Conservation (phyloP, 1,139 yeast species). For the Saccharomycopsis hybrid region DNA sequence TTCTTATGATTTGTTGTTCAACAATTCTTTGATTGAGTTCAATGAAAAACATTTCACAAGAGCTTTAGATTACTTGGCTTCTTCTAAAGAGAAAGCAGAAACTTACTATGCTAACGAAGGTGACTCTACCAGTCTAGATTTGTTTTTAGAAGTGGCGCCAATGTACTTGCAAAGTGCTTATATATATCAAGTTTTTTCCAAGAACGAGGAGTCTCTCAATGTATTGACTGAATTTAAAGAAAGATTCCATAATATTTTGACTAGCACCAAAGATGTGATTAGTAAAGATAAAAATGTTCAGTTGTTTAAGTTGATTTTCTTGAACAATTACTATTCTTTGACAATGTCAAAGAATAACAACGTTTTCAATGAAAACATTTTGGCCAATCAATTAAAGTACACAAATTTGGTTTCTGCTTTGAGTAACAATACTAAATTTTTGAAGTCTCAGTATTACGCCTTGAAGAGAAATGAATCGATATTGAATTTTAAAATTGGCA, state of each 20-base stretch:
- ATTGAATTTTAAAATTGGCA: conserved; percentile 37
- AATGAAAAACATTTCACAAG: conserved; percentile 32
- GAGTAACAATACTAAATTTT: conserved; percentile 35
- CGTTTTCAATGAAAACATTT: neutral
- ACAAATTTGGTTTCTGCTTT: conserved; percentile 31
- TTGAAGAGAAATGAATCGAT: conserved; percentile 41
- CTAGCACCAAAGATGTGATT: conserved; percentile 18
- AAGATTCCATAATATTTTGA: conserved; percentile 20
- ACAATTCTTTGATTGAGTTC: conserved; percentile 51
- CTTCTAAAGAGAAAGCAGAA: conserved; percentile 37
- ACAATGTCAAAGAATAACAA: neutral
- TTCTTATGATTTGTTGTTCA: conserved; percentile 58
- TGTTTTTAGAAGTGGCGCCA: conserved; percentile 48
- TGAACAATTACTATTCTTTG: conserved; percentile 25
- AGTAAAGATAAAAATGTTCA: conserved; percentile 6
- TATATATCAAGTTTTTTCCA: conserved; percentile 45
- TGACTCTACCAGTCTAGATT: conserved; percentile 26
- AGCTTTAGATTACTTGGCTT: conserved; percentile 35
- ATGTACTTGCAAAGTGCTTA: conserved; percentile 67
- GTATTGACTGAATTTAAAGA: conserved; percentile 32
- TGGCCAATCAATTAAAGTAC: neutral
- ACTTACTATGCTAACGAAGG: conserved; percentile 25
- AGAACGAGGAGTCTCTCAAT: conserved; percentile 36
- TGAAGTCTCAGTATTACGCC: conserved; percentile 35
- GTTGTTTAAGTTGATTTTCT: conserved; percentile 13